Conservation (phyloP, 2,329 filamentous ascomycete species). For the Colletotrichum siamense region DNA sequence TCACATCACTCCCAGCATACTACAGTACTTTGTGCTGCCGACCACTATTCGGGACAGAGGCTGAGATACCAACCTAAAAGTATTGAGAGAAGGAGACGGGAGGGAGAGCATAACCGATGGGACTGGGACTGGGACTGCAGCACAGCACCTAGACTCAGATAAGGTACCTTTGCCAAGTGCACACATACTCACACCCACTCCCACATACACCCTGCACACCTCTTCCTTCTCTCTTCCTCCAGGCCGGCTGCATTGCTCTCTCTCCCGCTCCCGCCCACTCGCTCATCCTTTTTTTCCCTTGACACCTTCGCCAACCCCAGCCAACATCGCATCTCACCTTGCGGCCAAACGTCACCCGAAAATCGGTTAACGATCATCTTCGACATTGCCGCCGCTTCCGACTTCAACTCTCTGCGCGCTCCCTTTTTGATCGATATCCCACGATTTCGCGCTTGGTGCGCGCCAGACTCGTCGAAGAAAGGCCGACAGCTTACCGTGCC, state of each 20-base stretch:
- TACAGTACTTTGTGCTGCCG: not conserved
- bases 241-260: constrained; percentile 11
- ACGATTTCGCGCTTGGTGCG: not conserved
- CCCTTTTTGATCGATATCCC: not conserved
- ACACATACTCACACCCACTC: not conserved
- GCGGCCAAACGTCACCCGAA: constrained; percentile 38
- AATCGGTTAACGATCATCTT: constrained; percentile 8
- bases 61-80: not conserved
- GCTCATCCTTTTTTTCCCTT: not conserved
- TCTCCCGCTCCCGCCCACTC: constrained; percentile 22
- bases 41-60: not conserved
- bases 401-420: not conserved
- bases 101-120: not conserved
- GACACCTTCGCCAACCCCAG: not conserved
- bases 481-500: not conserved
- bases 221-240: not conserved
- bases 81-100: not conserved
- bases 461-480: not conserved
- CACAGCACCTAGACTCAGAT: not conserved
- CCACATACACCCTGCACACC: not conserved
- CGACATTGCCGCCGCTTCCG: not conserved
- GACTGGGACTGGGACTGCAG: not conserved
- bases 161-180: not conserved
- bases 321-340: constrained; percentile 27
- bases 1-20: not conserved